phyloP scores from a whole-genome alignment of 2,329 filamentous ascomycete species.

The Aureobasidium sp. region DNA sequence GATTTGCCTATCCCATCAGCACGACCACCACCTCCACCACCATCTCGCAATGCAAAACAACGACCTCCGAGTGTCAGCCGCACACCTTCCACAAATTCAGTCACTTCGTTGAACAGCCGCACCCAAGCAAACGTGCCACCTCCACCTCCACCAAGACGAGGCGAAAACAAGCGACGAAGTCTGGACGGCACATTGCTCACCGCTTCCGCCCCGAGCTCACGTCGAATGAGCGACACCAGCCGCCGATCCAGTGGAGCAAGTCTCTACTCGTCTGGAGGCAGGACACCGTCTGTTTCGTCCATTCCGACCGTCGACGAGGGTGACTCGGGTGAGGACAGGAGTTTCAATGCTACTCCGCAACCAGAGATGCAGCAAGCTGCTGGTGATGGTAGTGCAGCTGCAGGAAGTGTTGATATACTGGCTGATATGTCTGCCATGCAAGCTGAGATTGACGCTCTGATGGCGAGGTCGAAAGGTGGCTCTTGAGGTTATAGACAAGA shows the following conservation, averaged over 20 bases:
- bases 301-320: conserved; percentile 1
- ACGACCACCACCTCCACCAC: conserved; percentile 5
- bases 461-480: background rate
- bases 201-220: background rate
- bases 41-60: background rate
- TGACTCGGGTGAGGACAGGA: background rate
- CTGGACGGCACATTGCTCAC: conserved; percentile 3
- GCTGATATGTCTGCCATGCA: conserved; percentile 12
- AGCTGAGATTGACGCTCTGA: conserved; percentile 10
- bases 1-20: background rate
- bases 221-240: conserved; percentile 1
- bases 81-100: conserved; percentile 5
- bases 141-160: conserved; percentile 10
- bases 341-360: background rate
- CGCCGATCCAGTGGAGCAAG: conserved; percentile 5
- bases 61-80: background rate
- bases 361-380: background rate
- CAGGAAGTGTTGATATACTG: background rate
- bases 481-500: background rate
- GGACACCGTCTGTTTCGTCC: conserved; percentile 2
- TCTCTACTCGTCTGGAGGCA: background rate
- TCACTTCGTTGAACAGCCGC: background rate
- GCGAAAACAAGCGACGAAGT: conserved; percentile 10
- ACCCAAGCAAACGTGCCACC: background rate
- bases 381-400: background rate